Evolutionary conservation across 2,329 filamentous ascomycete genomes (phyloP).

Genomic region (Aspergillus pseudoterreus): DNA sequence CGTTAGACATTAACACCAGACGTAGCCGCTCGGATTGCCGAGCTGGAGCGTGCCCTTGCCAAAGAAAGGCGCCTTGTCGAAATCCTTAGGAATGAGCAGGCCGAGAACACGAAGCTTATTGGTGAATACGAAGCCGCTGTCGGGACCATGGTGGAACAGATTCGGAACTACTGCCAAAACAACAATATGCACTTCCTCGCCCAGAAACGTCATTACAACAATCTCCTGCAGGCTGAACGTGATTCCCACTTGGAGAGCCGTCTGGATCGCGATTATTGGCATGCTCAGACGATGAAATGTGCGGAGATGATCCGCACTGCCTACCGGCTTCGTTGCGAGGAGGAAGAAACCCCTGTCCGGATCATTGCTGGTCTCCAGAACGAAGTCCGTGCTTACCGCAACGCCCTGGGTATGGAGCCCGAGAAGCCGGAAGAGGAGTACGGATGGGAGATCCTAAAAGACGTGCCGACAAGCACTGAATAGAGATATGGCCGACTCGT

Average conservation of each 20-base stretch:
- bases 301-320: slow-evolving; percentile 49
- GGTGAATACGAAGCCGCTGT: slow-evolving; percentile 46
- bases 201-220: slow-evolving; percentile 48
- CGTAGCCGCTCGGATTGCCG: slow-evolving; percentile 39
- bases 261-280: slow-evolving; percentile 49
- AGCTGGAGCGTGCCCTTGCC: slow-evolving; percentile 46
- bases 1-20: neutral
- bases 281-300: slow-evolving; percentile 45
- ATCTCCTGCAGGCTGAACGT: slow-evolving; percentile 48
- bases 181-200: slow-evolving; percentile 47
- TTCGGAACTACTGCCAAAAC: slow-evolving; percentile 49
- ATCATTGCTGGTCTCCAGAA: slow-evolving; percentile 46
- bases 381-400: slow-evolving; percentile 47
- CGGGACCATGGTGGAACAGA: slow-evolving; percentile 48
- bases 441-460: slow-evolving; percentile 47
- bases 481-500: slow-evolving; percentile 12
- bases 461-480: slow-evolving; percentile 34
- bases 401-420: slow-evolving; percentile 46
- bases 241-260: slow-evolving; percentile 47
- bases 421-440: slow-evolving; percentile 48
- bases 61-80: slow-evolving; percentile 43
- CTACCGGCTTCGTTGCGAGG: slow-evolving; percentile 45
- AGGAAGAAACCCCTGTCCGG: slow-evolving; percentile 43
- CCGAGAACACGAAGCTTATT: slow-evolving; percentile 47
- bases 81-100: slow-evolving; percentile 44